A percentile compares a stretch with the other conserved stretches of the same genome.
phyloP scores from a whole-genome alignment of 2,329 filamentous ascomycete species.

The Corniculantispora saksenae region DNA sequence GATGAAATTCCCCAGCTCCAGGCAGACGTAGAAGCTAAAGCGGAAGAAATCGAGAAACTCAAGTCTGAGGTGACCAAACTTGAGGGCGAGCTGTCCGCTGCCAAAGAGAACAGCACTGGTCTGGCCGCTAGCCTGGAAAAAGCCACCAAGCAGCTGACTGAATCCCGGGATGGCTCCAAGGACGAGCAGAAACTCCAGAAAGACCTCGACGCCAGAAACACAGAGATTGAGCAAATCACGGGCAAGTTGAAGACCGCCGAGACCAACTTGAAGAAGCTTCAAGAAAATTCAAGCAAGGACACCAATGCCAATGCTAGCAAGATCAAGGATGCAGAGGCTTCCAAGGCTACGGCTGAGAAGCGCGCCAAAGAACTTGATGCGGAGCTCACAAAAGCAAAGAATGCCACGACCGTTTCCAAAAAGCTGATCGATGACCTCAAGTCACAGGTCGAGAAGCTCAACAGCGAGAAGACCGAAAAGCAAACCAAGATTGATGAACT shows the following conservation, averaged over 20 bases:
- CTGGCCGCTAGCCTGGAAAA: slow-evolving; percentile 68
- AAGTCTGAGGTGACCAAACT: slow-evolving; percentile 68
- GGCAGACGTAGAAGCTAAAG: slow-evolving; percentile 68
- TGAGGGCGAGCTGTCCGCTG: slow-evolving; percentile 68
- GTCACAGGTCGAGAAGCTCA: slow-evolving; percentile 38
- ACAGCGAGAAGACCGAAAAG: slow-evolving; percentile 35
- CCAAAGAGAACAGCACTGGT: slow-evolving; percentile 69
- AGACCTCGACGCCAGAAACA: slow-evolving; percentile 49
- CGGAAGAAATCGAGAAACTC: slow-evolving; percentile 70
- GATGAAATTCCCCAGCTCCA: slow-evolving; percentile 83
- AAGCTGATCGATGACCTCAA: slow-evolving; percentile 41
- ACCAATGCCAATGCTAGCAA: slow-evolving; percentile 34
- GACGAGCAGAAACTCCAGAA: slow-evolving; percentile 49
- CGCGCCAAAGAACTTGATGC: slow-evolving; percentile 40
- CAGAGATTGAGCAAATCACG: slow-evolving; percentile 52
- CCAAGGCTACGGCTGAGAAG: slow-evolving; percentile 38
- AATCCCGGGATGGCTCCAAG: slow-evolving; percentile 43
- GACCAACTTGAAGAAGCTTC: slow-evolving; percentile 46
- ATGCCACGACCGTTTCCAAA: slow-evolving; percentile 44
- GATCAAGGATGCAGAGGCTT: slow-evolving; percentile 38
- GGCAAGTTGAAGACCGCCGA: slow-evolving; percentile 48
- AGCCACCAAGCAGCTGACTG: slow-evolving; percentile 62
- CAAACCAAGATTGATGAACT: slow-evolving; percentile 41
- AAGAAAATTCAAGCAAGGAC: slow-evolving; percentile 38
- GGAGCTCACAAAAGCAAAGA: slow-evolving; percentile 41